These are phyloP conservation scores for Brassica nigra DNA, from an alignment of 345 rosid species.

Conservation along the genomic window DNA sequence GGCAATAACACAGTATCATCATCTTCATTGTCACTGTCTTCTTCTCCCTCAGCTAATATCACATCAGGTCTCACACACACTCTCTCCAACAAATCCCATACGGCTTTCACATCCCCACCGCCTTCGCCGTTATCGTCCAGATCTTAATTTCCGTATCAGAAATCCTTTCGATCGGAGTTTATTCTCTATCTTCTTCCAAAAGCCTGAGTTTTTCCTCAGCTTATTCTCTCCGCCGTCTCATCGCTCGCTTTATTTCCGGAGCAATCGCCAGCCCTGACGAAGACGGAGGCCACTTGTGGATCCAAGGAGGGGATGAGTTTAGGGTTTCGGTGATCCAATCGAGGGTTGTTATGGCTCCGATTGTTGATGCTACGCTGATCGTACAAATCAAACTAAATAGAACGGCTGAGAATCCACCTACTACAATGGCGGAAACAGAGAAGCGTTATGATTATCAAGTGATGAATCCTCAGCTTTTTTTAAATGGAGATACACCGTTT, in stretches of 20 bases:
- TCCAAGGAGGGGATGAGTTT: slow-evolving; percentile 51
- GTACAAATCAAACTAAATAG: too few species aligned
- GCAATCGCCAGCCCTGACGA: slow-evolving; percentile 19
- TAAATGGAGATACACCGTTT: too few species aligned
- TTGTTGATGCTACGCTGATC: slow-evolving; percentile 33
- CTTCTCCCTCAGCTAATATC: slow-evolving; percentile 50
- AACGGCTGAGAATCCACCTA: too few species aligned
- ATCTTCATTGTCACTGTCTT: slow-evolving; percentile 40
- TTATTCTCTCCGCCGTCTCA: slow-evolving; percentile 26
- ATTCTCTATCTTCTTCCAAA: slow-evolving; percentile 49
- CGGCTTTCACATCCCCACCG: slow-evolving; percentile 35
- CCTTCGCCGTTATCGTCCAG: slow-evolving; percentile 40
- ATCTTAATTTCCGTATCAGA: slow-evolving; percentile 67
- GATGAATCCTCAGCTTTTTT: too few species aligned
- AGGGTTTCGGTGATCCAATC: slow-evolving; percentile 31
- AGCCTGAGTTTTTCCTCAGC: slow-evolving; percentile 35
- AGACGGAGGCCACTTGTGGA: slow-evolving; percentile 47
- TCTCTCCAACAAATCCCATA: slow-evolving; percentile 69
- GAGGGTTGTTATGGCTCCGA: slow-evolving; percentile 37
- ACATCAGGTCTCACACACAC: slow-evolving; percentile 90
- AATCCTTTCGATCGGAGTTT: slow-evolving; percentile 49
- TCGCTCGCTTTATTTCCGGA: slow-evolving; percentile 19
- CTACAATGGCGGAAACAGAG: too few species aligned
- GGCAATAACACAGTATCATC: slow-evolving; percentile 49
- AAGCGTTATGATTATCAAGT: too few species aligned